Conservation (phyloP, 208 protist genomes). For the Blastocrithidia nonstop region DNA sequence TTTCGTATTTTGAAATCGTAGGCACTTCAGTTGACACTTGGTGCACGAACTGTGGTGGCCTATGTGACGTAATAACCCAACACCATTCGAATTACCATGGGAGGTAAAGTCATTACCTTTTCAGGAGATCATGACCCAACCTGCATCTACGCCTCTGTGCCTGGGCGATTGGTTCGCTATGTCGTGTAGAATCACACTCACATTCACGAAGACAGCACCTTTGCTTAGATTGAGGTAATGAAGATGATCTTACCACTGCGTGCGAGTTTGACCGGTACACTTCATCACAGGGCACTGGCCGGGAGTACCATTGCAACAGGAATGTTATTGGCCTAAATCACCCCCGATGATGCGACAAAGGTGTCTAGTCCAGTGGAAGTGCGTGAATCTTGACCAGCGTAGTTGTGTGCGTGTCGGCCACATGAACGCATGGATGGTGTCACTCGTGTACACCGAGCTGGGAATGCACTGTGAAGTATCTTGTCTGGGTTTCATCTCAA, state of each 20-base stretch:
- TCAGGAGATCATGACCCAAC: slow-evolving; percentile 92
- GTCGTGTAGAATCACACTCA: slow-evolving; percentile 85
- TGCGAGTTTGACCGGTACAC: slow-evolving; percentile 48
- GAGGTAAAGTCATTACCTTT: slow-evolving; percentile 84
- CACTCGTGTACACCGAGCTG: slow-evolving; percentile 31
- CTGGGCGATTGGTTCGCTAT: slow-evolving; percentile 93
- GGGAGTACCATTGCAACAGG: slow-evolving; percentile 89
- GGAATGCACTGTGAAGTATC: slow-evolving; percentile 59
- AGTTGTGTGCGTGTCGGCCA: slow-evolving; percentile 21
- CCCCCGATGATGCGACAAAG: slow-evolving; percentile 87
- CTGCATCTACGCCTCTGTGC: slow-evolving; percentile 81
- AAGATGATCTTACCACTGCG: slow-evolving; percentile 96
- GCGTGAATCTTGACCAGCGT: slow-evolving; percentile 43
- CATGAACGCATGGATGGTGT: slow-evolving; percentile 50
- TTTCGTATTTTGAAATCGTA: slow-evolving; percentile 70
- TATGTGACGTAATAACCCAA: slow-evolving; percentile 89
- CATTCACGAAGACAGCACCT: slow-evolving; percentile 73
- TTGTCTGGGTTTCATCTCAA: slow-evolving; percentile 49
- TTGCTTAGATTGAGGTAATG: slow-evolving; percentile 97
- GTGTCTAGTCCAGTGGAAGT: slow-evolving; percentile 41
- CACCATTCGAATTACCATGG: slow-evolving; percentile 82
- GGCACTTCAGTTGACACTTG: slow-evolving; percentile 61
- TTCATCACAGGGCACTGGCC: slow-evolving; percentile 57
- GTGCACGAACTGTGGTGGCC: slow-evolving; percentile 61
- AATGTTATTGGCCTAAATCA: slow-evolving; percentile 85